Base-by-base conservation (phyloP, 352 stramenopile species). In the Phytopythium sindhum region DNA sequence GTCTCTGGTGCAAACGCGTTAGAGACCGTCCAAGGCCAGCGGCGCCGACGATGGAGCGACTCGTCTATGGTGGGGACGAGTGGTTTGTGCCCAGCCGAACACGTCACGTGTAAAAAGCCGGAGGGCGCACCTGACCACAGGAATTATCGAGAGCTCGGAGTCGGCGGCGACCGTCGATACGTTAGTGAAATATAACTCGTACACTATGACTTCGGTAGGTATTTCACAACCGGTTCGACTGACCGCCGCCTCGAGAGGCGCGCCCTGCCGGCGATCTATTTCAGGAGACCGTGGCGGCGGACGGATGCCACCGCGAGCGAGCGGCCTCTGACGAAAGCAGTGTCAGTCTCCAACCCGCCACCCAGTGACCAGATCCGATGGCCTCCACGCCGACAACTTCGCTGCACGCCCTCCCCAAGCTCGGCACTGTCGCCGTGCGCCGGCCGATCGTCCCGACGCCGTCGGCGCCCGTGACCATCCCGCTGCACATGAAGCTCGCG, bases 401-500 rank as follows among this genome's bases (percentile, higher is more conserved):
- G 24, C 42, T 69, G 48, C 65, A 64, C 62, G 42, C 65, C 45
- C 71, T 70, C 21, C 63, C 70, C 17, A 55, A 64, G 41, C 50
- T 55, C 42, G 44, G 33, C 17, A n/a, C 57, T 11, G 29, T 14
- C 35, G 17, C 52, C 6, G 37, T 57, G 21, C 53, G 31, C 24
- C 10, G 31, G 24, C 54, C 62, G 21, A 8, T 63, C 42, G 58
- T 45, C 17, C 4, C 64, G 41, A 64, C 62, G 4, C 35, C 65
- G 0, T 42, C 64, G 15, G 45, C 60, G 10, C 28, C 63, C 23
- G 67, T 73, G 53, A 64, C 72, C 57, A 89, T 96, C 52, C 85
- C 86, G 42, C 82, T 97, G 56, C 67, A 91, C 58, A 72, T 80
- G 66, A 93, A 97, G 67, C 86, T 98, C 33, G 76, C 76, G 9